Evolutionary conservation across 768 basidiomycete genomes (phyloP).

Genomic region (Tephrocybe sp.): DNA sequence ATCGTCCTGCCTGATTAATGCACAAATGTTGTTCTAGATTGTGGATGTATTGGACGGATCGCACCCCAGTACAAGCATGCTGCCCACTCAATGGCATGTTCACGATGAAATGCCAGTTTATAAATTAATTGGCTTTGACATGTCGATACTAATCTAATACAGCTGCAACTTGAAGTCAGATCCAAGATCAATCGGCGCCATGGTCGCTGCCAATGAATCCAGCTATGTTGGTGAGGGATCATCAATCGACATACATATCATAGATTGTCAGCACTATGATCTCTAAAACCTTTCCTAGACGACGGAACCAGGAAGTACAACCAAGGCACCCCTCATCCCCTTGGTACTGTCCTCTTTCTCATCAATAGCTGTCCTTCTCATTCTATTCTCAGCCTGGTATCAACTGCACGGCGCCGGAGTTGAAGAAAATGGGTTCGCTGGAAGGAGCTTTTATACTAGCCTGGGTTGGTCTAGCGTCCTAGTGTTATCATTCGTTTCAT

Average conservation of each 20-base stretch:
- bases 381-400: slow-evolving; percentile 65
- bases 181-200: slow-evolving; percentile 62
- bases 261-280: not conserved
- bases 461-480: slow-evolving; percentile 22
- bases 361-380: not conserved
- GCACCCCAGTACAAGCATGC: slow-evolving; percentile 61
- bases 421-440: slow-evolving; percentile 43
- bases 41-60: slow-evolving; percentile 55
- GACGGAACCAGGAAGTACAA: slow-evolving; percentile 49
- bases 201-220: slow-evolving; percentile 63
- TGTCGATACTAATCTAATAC: not conserved
- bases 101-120: slow-evolving; percentile 58
- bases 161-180: slow-evolving; percentile 78
- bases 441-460: slow-evolving; percentile 83
- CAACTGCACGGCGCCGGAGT: slow-evolving; percentile 75
- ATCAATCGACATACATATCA: not conserved
- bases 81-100: slow-evolving; percentile 53
- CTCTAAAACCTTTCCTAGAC: slow-evolving; percentile 31
- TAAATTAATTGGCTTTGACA: not conserved
- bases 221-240: slow-evolving; percentile 53
- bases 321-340: slow-evolving; percentile 77
- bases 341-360: slow-evolving; percentile 42
- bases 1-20: no score
- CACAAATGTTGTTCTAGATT: no score
- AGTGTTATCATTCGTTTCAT: not conserved